A percentile compares a stretch with the other conserved stretches of the same genome.
Evolutionary conservation across 495 filamentous ascomycete species (phyloP).

Genomic region (Podospora pseudopauciseta): DNA sequence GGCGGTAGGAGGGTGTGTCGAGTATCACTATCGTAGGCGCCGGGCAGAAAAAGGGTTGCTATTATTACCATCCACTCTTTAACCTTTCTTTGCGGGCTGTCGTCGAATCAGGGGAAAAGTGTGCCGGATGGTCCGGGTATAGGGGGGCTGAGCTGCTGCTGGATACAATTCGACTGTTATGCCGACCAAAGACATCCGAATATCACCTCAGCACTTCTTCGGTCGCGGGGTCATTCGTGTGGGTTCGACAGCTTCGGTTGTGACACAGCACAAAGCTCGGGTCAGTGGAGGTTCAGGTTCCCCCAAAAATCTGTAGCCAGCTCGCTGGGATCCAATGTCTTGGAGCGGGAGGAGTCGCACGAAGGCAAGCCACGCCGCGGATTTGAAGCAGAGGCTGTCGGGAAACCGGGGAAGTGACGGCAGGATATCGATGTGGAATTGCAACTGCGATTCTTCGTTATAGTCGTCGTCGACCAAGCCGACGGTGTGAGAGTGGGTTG

Average conservation of each 20-base stretch:
- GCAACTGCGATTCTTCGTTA: background rate
- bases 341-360: background rate
- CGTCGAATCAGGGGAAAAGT: conserved; percentile 24
- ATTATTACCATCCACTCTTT: conserved; percentile 28
- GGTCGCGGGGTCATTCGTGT: background rate
- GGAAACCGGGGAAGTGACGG: background rate
- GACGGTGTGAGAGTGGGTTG: background rate
- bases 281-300: background rate
- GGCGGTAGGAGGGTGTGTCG: background rate
- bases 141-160: conserved; percentile 26
- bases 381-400: background rate
- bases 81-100: conserved; percentile 7
- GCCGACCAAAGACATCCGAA: conserved; percentile 4
- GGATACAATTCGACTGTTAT: background rate
- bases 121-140: conserved; percentile 21
- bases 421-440: background rate
- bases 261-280: conserved; percentile 6
- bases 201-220: conserved; percentile 12
- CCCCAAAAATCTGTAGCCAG: background rate
- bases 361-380: conserved; percentile 4
- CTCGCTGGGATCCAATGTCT: conserved; percentile 5
- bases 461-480: background rate
- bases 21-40: conserved; percentile 19
- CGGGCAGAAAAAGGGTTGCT: conserved; percentile 22
- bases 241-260: conserved; percentile 9